phyloP scores from a whole-genome alignment of 139 green algal species.

The Chlorella sp. region DNA sequence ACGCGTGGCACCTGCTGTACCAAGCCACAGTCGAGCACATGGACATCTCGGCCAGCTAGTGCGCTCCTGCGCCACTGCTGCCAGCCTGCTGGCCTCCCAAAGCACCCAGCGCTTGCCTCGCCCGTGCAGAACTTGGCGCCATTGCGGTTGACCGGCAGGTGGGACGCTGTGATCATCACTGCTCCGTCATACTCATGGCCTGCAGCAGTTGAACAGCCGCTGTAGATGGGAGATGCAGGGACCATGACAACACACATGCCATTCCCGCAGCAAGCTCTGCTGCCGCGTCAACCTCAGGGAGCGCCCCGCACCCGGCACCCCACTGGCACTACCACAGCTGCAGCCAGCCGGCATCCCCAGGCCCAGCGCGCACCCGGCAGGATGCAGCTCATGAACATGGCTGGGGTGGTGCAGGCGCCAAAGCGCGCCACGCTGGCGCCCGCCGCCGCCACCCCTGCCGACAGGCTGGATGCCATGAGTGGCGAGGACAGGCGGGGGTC shows the following conservation, averaged over 20 bases:
- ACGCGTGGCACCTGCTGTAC: too few species aligned
- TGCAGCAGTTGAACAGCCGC: constrained; percentile 12
- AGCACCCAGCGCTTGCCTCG: constrained; percentile 1
- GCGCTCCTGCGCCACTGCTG: too few species aligned
- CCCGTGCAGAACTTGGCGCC: constrained; percentile 86
- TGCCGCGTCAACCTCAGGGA: too few species aligned
- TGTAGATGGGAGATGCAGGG: too few species aligned
- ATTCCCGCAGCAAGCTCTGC: too few species aligned
- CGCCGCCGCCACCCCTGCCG: constrained; percentile 63
- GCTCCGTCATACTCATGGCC: constrained; percentile 55
- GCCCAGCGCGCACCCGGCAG: constrained; percentile 26
- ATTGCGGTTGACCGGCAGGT: constrained; percentile 90
- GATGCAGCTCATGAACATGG: constrained; percentile 95
- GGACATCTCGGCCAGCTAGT: too few species aligned
- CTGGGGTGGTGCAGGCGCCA: constrained; percentile 91
- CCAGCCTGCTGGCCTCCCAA: not conserved
- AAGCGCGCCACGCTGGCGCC: constrained; percentile 70
- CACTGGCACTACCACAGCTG: not conserved
- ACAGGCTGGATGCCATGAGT: constrained; percentile 57
- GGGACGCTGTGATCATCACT: constrained; percentile 91
- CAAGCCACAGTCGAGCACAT: too few species aligned
- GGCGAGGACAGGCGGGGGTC: constrained; percentile 84
- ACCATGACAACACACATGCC: too few species aligned
- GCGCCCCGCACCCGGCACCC: not conserved
- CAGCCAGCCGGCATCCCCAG: not conserved